These are phyloP conservation scores for Phytophthora hybrid DNA, from an alignment of 352 stramenopile genomes.

Conservation along the genomic window DNA sequence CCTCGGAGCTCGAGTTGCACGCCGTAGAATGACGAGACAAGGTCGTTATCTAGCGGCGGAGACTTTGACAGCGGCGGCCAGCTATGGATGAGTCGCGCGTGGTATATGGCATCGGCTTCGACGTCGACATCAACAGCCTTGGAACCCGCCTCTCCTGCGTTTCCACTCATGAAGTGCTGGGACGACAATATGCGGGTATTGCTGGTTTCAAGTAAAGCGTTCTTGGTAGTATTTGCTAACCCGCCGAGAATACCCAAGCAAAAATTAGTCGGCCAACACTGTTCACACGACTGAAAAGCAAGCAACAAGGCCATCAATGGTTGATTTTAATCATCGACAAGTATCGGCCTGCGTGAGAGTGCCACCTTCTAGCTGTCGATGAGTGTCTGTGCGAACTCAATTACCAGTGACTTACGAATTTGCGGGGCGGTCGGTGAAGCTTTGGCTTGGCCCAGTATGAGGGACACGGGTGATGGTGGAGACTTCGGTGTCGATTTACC, in stretches of 20 bases:
- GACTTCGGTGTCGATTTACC: not conserved
- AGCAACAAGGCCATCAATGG: too few species aligned
- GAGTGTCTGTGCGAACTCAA: conserved; percentile 45
- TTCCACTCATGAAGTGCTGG: conserved; percentile 26
- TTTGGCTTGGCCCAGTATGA: not conserved
- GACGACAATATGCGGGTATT: not conserved
- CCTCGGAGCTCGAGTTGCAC: conserved; percentile 56
- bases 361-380: conserved; percentile 32
- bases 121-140: conserved; percentile 1
- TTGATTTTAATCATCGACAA: not conserved
- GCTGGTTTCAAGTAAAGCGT: not conserved
- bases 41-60: conserved; percentile 16
- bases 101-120: conserved; percentile 42
- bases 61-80: conserved; percentile 29
- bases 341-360: not conserved
- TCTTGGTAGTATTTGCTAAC: conserved; percentile 11
- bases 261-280: conserved; percentile 2
- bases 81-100: conserved; percentile 46
- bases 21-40: conserved; percentile 49
- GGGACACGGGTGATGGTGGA: not conserved
- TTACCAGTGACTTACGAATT: conserved; percentile 34
- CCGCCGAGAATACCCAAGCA: not conserved
- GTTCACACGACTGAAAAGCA: too few species aligned
- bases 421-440: not conserved
- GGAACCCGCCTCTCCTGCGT: not conserved